phyloP scores from a whole-genome alignment of 306 rosid species.

The Gastrolobium bilobum region DNA sequence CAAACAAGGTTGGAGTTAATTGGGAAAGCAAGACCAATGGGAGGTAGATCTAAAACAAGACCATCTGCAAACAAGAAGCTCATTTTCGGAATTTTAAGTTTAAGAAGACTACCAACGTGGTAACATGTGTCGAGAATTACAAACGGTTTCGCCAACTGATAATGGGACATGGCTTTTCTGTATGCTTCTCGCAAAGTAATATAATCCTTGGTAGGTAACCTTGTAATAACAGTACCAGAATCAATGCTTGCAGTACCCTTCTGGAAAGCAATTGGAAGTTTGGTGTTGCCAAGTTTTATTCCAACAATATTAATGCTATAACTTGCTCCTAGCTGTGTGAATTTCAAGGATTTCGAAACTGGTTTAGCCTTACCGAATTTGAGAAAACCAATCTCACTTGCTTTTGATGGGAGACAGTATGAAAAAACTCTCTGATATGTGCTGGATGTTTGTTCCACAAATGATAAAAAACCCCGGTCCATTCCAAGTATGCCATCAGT shows the following conservation, averaged over 20 bases:
- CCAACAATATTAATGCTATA: not conserved
- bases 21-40: not conserved
- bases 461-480: not conserved
- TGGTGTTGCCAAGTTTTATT: not conserved
- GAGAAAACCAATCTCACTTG: not conserved
- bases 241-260: slow-evolving; percentile 15
- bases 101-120: not conserved
- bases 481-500: not conserved
- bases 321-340: not conserved
- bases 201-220: not conserved
- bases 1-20: slow-evolving; percentile 1
- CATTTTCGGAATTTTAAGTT: not conserved
- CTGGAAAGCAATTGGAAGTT: not conserved
- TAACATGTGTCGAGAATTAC: not conserved
- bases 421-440: not conserved
- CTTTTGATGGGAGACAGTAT: slow-evolving; percentile 15
- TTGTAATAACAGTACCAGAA: not conserved
- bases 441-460: not conserved
- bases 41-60: not conserved
- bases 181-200: not conserved
- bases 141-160: not conserved
- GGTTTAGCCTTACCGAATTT: not conserved
- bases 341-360: not conserved
- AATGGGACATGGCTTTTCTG: slow-evolving; percentile 5
- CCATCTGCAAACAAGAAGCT: slow-evolving; percentile 9